Percentiles rank a stretch among this genome's conserved stretches.
phyloP scores from a whole-genome alignment of 495 filamentous ascomycete species.

The Hyaloscypha finlandica region DNA sequence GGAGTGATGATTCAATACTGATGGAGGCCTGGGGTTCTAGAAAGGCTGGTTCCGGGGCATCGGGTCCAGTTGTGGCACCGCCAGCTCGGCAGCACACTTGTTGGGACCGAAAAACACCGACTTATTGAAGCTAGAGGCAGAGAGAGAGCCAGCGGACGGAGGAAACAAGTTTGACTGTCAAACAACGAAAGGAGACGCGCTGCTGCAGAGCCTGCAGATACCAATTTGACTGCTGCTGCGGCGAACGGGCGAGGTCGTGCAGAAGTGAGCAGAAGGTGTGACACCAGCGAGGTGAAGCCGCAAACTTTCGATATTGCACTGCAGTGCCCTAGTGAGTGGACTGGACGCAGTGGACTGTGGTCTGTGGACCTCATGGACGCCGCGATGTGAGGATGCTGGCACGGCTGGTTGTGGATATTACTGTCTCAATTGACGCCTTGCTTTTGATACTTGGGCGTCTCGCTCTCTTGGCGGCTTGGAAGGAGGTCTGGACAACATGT shows the following conservation, averaged over 20 bases:
- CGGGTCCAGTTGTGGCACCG: neutral
- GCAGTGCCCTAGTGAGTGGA: neutral
- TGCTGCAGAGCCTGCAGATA: neutral
- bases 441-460: neutral
- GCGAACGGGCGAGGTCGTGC: neutral
- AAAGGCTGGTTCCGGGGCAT: neutral
- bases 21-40: too few relatives aligned
- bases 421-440: slow-evolving; percentile 7
- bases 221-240: neutral
- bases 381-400: neutral
- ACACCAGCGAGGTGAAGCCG: neutral
- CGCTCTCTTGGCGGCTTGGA: neutral
- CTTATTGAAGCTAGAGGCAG: neutral
- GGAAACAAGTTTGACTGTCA: neutral
- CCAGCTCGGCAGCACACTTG: neutral
- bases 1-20: neutral
- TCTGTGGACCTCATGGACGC: neutral
- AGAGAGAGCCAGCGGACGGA: neutral
- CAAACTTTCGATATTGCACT: neutral
- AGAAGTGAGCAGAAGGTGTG: neutral
- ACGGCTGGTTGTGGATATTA: slow-evolving; percentile 4
- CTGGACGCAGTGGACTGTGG: neutral
- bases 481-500: neutral
- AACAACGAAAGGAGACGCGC: neutral
- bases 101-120: neutral